Base-by-base conservation (phyloP, 768 basidiomycete genomes). In the Podaxis mareebaensis region DNA sequence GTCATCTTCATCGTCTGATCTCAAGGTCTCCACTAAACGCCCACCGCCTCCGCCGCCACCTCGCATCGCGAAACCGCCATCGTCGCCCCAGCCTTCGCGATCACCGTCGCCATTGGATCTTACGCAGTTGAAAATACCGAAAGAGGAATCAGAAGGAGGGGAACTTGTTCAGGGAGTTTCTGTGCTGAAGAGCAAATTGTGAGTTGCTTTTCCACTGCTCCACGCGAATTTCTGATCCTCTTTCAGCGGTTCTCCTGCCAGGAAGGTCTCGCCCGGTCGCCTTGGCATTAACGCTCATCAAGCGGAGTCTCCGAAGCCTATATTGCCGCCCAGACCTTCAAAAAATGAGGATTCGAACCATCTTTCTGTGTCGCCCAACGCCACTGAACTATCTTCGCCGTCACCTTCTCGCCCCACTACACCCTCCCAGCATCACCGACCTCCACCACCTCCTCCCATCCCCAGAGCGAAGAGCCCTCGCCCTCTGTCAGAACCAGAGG, bases 11-110 rank as follows among this genome's bases (percentile, higher is more conserved):
- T 78, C 82, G 4, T 85, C 86, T 1, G 88, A 90, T 67, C 66
- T 85, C 51, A 83, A 81, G 61, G 66, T 67, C 15, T 69, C 74
- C 13, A 71, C 73, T 3, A 83, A 80, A 65, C 81, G 85, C 55
- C 79, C 82, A 2, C 87, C 88, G 0, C 85, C 84, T 0, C 88
- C 88, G 1, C 84, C 85, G 1, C 82, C 85, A n/a, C 72, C 80
- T 53, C 73, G 71, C 62, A 73, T 63, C 44, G 66, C 61, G 71
- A 81, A 75, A 53, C 58, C 73, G 2, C 65, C 71, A 1, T 74
- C 78, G 28, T 63, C 61, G 28, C 72, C 77, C 5, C 69, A 70
- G 24, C 75, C 76, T 1, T 79, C 79, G 1, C 78, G 82, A 36
- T 67, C 76, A 3, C 72, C 78, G 2, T 79, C 79, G 2, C 77